phyloP scores from a whole-genome alignment of 2,329 filamentous ascomycete species.

The Geosmithia morbida region DNA sequence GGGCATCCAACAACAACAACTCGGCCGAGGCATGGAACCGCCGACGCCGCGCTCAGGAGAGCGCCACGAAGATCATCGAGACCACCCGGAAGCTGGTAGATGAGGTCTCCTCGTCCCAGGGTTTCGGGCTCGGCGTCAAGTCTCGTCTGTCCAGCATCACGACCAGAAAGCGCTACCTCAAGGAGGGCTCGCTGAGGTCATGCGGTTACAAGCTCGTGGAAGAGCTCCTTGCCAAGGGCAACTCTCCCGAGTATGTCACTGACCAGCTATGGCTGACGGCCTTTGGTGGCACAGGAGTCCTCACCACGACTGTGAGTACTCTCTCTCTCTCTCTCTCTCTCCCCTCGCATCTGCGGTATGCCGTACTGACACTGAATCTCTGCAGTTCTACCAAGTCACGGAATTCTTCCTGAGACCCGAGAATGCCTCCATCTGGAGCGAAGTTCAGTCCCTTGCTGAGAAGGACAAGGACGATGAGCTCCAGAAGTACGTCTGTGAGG shows the following conservation, averaged over 20 bases:
- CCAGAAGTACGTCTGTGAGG: constrained; percentile 22
- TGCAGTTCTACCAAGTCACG: constrained; percentile 28
- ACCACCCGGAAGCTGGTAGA: constrained; percentile 24
- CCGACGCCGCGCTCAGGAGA: constrained; percentile 24
- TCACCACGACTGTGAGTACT: too few species aligned
- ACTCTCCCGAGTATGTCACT: too few species aligned
- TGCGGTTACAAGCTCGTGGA: too few species aligned
- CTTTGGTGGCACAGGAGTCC: too few species aligned
- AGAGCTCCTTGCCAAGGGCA: too few species aligned
- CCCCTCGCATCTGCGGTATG: too few species aligned
- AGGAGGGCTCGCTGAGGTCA: too few species aligned
- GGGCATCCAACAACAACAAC: constrained; percentile 31
- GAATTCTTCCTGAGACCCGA: constrained; percentile 24
- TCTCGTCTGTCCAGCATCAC: constrained; percentile 7
- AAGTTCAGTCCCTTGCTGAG: constrained; percentile 23
- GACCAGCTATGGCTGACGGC: too few species aligned
- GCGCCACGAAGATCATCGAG: constrained; percentile 18
- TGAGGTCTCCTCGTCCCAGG: constrained; percentile 16
- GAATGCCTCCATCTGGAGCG: constrained; percentile 23
- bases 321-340: too few species aligned
- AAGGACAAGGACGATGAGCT: constrained; percentile 18
- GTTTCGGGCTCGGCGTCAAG: constrained; percentile 14
- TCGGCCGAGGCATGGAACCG: constrained; percentile 30
- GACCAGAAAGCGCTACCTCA: too few species aligned
- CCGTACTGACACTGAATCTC: not conserved